Evolutionary conservation across 1,139 yeast genomes (phyloP), one percentile per base, ranked within the genome.

Genomic region (Pneumocystis murina): DNA sequence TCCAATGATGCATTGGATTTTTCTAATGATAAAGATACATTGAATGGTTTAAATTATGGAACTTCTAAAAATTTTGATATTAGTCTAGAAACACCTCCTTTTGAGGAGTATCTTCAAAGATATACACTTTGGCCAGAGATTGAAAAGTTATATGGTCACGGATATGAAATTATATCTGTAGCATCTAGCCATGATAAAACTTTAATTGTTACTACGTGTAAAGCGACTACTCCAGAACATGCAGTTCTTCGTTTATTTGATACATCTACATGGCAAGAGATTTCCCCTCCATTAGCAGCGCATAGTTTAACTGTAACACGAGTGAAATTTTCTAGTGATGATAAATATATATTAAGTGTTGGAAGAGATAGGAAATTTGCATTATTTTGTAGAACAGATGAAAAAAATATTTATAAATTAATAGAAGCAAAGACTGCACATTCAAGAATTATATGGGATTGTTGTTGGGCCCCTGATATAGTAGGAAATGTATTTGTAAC

Each of bases 121-220:
- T 88, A 86, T 71, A 87, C 97, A 0, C 79, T 94, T 65, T 94
- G 94, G 84, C 98, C 98, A 0, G 99, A 94, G 72, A 76, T 85
- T 64, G 98, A 94, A 71, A 94, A 94, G 72, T 76, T 94, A 62
- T 94, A 92, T 71, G 98, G 98, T 0, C 99, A 94, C 73, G 99
- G 99, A 16, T 94, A 90, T 75, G 99, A 94, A 73, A 84, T 91
- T 61, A 83, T 90, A 0, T 81, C 95, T 60, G 80, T 91, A 62
- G 95, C 88, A 63, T 81, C 84, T 0, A 82, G 88, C 3, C 84
- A 85, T 16, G 84, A 81, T 70, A 81, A 83, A n/a, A 73, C 75
- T 54, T 74, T 86, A 40, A 80, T 91, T 61, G 96, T 96, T 1
- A 84, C 95, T 10, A 88, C 97, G n/a, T 92, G 97, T 76, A 82